Conservation (phyloP, 345 rosid species). For the Ailanthus altissimus region DNA sequence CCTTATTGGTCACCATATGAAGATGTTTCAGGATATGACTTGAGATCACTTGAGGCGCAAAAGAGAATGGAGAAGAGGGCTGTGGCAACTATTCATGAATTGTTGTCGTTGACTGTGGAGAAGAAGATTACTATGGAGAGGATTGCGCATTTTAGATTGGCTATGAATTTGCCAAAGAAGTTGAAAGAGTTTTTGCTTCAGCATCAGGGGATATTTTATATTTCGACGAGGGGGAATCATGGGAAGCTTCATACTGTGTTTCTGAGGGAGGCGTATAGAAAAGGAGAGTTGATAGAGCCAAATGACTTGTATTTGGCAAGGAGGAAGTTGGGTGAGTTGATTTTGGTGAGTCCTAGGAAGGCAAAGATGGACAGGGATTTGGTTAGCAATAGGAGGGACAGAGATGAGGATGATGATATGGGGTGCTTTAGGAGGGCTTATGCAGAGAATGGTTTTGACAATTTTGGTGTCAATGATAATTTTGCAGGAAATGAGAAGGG, state of each 20-base stretch:
- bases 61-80: conserved; percentile 96
- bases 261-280: conserved; percentile 82
- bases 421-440: conserved; percentile 28
- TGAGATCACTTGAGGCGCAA: conserved; percentile 89
- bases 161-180: conserved; percentile 76
- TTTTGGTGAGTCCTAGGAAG: conserved; percentile 74
- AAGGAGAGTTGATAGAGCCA: conserved; percentile 76
- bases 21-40: conserved; percentile 77
- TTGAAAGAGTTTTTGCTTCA: conserved; percentile 85
- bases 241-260: conserved; percentile 96
- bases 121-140: conserved; percentile 89
- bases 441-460: conserved; percentile 24
- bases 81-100: conserved; percentile 83
- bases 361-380: conserved; percentile 63
- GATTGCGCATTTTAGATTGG: conserved; percentile 85
- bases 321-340: conserved; percentile 79
- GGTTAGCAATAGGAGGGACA: conserved; percentile 51
- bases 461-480: conserved; percentile 20
- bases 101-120: conserved; percentile 80
- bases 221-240: conserved; percentile 88
- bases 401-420: conserved; percentile 46
- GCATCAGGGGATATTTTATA: conserved; percentile 91
- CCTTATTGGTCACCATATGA: conserved; percentile 98
- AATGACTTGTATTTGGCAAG: conserved; percentile 80
- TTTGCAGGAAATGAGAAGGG: conserved; percentile 14